Percentiles rank a stretch among this genome's conserved stretches.
phyloP scores from a whole-genome alignment of 2,329 filamentous ascomycete genomes.

The Venturia nashicola region DNA sequence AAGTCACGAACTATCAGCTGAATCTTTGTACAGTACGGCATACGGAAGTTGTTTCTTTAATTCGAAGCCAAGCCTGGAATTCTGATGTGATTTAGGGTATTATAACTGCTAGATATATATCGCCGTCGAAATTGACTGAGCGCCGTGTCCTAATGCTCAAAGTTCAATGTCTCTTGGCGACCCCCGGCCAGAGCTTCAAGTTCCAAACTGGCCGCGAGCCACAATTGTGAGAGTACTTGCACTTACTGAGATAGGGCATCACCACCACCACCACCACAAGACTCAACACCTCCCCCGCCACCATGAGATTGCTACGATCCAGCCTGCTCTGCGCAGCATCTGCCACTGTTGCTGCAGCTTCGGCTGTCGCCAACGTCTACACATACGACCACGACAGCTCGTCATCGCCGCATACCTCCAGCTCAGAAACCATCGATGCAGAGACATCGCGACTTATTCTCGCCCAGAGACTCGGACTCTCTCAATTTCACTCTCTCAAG shows the following conservation, averaged over 20 bases:
- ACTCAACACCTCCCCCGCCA: neutral
- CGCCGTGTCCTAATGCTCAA: too few relatives aligned
- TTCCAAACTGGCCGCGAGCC: neutral
- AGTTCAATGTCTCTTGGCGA: neutral
- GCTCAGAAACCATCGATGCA: conserved; percentile 15
- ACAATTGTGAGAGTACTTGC: neutral
- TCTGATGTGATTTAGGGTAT: too few relatives aligned
- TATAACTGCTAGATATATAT: too few relatives aligned
- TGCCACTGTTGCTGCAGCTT: conserved; percentile 14
- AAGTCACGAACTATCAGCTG: too few relatives aligned
- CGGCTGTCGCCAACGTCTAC: conserved; percentile 24
- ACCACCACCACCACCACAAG: neutral
- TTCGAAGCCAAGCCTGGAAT: too few relatives aligned
- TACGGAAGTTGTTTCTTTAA: too few relatives aligned
- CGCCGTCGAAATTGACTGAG: too few relatives aligned
- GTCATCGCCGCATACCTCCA: neutral
- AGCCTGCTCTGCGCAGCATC: conserved; percentile 25
- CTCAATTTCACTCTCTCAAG: conserved; percentile 34
- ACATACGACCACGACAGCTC: conserved; percentile 16
- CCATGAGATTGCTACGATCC: conserved; percentile 33
- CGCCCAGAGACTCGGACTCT: conserved; percentile 37
- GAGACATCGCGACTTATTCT: conserved; percentile 37
- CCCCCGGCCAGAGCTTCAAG: too few relatives aligned
- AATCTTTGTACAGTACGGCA: too few relatives aligned
- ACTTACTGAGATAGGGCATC: neutral